Evolutionary conservation across 139 green algal genomes (phyloP).

Genomic region (Auxenochlorella pyrenoidosa): DNA sequence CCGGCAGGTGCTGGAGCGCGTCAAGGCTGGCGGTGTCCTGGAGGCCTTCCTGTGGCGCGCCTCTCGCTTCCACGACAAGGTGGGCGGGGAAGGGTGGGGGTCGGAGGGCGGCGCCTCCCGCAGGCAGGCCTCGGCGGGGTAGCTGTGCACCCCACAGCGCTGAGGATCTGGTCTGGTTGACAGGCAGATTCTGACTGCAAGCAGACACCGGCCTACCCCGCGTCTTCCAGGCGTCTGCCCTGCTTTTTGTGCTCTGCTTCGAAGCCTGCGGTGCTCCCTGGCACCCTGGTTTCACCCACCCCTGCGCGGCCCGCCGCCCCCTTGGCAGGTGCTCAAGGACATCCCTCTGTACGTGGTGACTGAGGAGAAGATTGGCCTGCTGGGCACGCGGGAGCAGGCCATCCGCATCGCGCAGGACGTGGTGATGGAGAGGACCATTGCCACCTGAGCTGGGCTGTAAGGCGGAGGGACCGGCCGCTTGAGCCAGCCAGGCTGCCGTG

Average conservation of each 20-base stretch:
- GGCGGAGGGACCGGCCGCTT: background rate
- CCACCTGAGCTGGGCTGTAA: conserved; percentile 15
- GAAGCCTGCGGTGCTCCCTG: background rate
- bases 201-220: too few relatives aligned
- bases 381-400: conserved; percentile 71
- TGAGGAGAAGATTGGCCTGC: conserved; percentile 78
- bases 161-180: background rate
- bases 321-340: conserved; percentile 47
- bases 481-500: background rate
- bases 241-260: too few relatives aligned
- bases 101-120: too few relatives aligned
- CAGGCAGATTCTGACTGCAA: too few relatives aligned
- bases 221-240: too few relatives aligned
- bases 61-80: conserved; percentile 59
- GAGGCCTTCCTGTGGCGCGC: conserved; percentile 76
- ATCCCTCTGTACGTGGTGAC: conserved; percentile 81
- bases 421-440: conserved; percentile 1
- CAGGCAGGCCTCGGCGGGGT: too few relatives aligned
- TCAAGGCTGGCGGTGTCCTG: conserved; percentile 60
- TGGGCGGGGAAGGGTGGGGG: conserved; percentile 23
- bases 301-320: background rate
- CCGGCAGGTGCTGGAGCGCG: conserved; percentile 58
- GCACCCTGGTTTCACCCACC: background rate
- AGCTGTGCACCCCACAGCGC: background rate
- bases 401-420: conserved; percentile 53